A percentile compares a stretch with the other conserved stretches of the same genome.
These are phyloP conservation scores for Fusarium verticillioides DNA, from an alignment of 2,329 filamentous ascomycete species.

Conservation along the genomic window DNA sequence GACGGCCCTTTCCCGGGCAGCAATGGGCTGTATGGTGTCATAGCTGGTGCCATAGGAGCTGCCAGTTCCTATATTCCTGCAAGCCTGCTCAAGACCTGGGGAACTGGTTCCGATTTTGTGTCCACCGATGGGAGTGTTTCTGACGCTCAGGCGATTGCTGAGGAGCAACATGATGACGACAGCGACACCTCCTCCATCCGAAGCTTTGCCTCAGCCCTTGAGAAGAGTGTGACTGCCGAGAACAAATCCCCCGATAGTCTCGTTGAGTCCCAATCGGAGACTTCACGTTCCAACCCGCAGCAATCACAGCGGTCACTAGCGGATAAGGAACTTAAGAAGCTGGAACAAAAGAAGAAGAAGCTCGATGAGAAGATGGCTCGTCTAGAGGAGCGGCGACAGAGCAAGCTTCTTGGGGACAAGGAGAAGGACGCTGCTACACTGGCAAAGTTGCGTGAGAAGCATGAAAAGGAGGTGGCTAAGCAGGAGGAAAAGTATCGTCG, in stretches of 20 bases:
- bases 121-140: constrained; percentile 44
- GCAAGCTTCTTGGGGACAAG: constrained; percentile 59
- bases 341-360: constrained; percentile 69
- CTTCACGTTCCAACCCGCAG: constrained; percentile 48
- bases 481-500: constrained; percentile 73
- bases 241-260: constrained; percentile 43
- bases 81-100: constrained; percentile 47
- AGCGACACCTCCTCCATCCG: constrained; percentile 60
- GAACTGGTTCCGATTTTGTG: constrained; percentile 41
- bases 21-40: constrained; percentile 66
- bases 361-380: constrained; percentile 72
- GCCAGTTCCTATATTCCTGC: constrained; percentile 60
- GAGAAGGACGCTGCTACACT: constrained; percentile 62
- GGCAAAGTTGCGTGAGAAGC: constrained; percentile 70
- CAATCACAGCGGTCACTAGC: constrained; percentile 44
- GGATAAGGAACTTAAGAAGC: constrained; percentile 73
- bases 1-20: constrained; percentile 52
- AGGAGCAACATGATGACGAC: constrained; percentile 43
- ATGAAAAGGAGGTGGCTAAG: constrained; percentile 71
- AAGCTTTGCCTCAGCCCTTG: constrained; percentile 62
- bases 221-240: constrained; percentile 48
- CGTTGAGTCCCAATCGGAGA: constrained; percentile 51
- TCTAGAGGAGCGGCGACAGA: constrained; percentile 60
- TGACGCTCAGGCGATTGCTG: constrained; percentile 35
- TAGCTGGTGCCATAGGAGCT: constrained; percentile 62